Percentiles rank a stretch among this genome's conserved stretches.
Evolutionary conservation across 306 rosid species (phyloP).

Genomic region (Sindora glabra): DNA sequence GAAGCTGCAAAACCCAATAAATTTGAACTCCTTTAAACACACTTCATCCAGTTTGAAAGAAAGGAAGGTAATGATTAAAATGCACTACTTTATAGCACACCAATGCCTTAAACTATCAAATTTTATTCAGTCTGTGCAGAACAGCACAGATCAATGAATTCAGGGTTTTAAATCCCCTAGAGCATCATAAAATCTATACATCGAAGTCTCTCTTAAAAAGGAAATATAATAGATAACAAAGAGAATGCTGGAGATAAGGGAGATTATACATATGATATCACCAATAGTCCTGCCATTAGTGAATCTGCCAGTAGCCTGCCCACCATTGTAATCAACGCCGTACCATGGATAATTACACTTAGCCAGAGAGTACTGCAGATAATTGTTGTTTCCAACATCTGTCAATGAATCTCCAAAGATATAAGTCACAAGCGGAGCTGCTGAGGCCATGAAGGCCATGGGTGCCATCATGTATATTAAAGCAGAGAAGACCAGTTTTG

Average conservation of each 20-base stretch:
- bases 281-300: conserved; percentile 86
- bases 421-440: conserved; percentile 28
- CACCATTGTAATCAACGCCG: conserved; percentile 65
- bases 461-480: conserved; percentile 8
- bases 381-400: conserved; percentile 86
- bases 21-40: too few relatives aligned
- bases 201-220: too few relatives aligned
- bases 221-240: not conserved
- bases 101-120: too few relatives aligned
- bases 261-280: conserved; percentile 60
- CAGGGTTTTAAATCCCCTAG: too few relatives aligned
- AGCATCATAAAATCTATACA: too few relatives aligned
- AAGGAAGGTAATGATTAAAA: too few relatives aligned
- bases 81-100: too few relatives aligned
- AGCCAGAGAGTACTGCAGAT: conserved; percentile 60
- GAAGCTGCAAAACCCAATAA: conserved; percentile 36
- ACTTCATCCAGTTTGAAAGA: too few relatives aligned
- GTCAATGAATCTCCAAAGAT: conserved; percentile 76
- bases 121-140: too few relatives aligned
- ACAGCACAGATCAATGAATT: too few relatives aligned
- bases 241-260: not conserved
- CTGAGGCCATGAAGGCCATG: conserved; percentile 16
- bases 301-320: conserved; percentile 81
- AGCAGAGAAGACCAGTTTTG: conserved; percentile 10
- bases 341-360: conserved; percentile 77